Evolutionary conservation across 164 flowering plant genomes (phyloP).

Genomic region (Chimonanthus salicifolius): DNA sequence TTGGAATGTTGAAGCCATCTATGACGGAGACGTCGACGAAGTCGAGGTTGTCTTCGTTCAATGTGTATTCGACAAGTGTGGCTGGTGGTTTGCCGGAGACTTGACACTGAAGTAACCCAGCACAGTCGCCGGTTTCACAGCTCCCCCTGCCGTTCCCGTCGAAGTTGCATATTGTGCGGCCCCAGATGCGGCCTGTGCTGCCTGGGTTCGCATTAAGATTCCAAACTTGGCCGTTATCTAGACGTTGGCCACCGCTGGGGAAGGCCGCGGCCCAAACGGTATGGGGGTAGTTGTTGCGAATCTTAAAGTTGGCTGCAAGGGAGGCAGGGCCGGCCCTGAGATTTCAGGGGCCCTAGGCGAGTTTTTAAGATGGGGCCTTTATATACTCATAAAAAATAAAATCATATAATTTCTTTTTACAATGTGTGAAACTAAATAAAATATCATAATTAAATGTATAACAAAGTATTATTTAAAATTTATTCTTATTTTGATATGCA

Average conservation of each 20-base stretch:
- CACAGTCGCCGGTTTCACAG: slow-evolving; percentile 31
- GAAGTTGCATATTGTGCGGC: slow-evolving; percentile 24
- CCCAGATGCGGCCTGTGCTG: slow-evolving; percentile 24
- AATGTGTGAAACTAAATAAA: too few relatives aligned
- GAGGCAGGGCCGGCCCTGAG: too few relatives aligned
- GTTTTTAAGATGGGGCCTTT: too few relatives aligned
- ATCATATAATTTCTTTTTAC: too few relatives aligned
- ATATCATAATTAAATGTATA: too few relatives aligned
- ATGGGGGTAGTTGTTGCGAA: slow-evolving; percentile 5
- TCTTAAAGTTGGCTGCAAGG: slow-evolving; percentile 7
- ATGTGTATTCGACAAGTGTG: slow-evolving; percentile 25
- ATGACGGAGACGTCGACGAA: slow-evolving; percentile 27
- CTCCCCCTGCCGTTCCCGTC: slow-evolving; percentile 16
- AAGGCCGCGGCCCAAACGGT: slow-evolving; percentile 4
- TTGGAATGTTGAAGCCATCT: slow-evolving; percentile 30
- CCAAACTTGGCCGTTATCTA: neutral
- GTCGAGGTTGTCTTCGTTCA: slow-evolving; percentile 19
- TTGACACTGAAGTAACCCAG: slow-evolving; percentile 11
- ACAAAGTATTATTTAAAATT: too few relatives aligned
- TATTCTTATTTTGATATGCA: too few relatives aligned
- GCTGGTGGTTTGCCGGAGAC: slow-evolving; percentile 22
- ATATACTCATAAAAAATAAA: too few relatives aligned
- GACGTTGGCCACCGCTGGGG: slow-evolving; percentile 4
- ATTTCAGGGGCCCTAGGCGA: too few relatives aligned
- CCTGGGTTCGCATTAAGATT: neutral